phyloP scores from a whole-genome alignment of 306 rosid genomes.

The Vigna mungo region DNA sequence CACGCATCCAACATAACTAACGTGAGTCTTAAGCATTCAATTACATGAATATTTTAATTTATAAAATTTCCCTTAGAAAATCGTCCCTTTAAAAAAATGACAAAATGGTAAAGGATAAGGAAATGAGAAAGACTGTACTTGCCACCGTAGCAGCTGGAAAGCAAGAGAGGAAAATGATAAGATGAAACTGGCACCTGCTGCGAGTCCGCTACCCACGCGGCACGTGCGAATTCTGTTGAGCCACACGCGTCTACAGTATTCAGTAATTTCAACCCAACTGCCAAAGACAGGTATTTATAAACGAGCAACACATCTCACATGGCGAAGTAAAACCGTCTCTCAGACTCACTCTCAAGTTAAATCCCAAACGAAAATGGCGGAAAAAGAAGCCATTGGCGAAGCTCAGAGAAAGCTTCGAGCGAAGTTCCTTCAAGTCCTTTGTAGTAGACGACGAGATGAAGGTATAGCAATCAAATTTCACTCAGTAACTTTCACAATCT shows the following conservation, averaged over 20 bases:
- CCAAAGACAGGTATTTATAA: slow-evolving; percentile 16
- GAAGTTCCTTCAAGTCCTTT: slow-evolving; percentile 59
- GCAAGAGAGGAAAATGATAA: too few relatives aligned
- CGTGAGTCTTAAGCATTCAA: too few relatives aligned
- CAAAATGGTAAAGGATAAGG: too few relatives aligned
- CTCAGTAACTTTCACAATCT: neutral
- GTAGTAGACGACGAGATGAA: slow-evolving; percentile 56
- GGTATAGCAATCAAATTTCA: slow-evolving; percentile 46
- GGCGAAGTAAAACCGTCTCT: neutral
- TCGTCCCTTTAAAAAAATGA: too few relatives aligned
- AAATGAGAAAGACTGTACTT: too few relatives aligned
- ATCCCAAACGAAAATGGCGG: slow-evolving; percentile 52
- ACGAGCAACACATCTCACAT: neutral
- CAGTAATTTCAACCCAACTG: neutral
- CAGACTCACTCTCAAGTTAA: slow-evolving; percentile 6
- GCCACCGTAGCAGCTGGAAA: too few relatives aligned
- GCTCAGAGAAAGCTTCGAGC: slow-evolving; percentile 57
- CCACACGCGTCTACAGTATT: neutral
- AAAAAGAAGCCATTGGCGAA: slow-evolving; percentile 42
- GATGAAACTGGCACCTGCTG: too few relatives aligned
- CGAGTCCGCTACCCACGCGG: too few relatives aligned
- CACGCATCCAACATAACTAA: too few relatives aligned
- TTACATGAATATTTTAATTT: too few relatives aligned
- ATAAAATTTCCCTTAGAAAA: too few relatives aligned
- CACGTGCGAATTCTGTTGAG: too few relatives aligned